Evolutionary conservation across 1,284 basidiomycete genomes (phyloP).

Genomic region (Naganishia sp.): DNA sequence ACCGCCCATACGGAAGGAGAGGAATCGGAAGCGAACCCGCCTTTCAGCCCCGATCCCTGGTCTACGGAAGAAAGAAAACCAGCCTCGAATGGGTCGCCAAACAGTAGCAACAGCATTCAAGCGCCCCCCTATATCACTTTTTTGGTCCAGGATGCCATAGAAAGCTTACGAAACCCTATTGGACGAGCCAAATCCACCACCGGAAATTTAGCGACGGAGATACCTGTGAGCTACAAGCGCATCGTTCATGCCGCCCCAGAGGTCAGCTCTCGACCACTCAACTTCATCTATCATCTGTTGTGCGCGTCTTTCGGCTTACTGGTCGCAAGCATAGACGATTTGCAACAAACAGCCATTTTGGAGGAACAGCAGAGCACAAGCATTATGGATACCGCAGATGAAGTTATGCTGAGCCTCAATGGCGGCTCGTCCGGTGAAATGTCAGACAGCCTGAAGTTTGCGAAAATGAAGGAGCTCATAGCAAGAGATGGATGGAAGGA

Average conservation of each 20-base stretch:
- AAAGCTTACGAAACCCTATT: background rate
- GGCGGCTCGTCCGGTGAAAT: conserved; percentile 13
- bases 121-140: conserved; percentile 29
- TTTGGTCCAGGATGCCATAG: conserved; percentile 14
- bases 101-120: background rate
- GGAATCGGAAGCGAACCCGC: background rate
- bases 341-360: conserved; percentile 1
- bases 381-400: conserved; percentile 21
- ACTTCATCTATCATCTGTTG: conserved; percentile 16
- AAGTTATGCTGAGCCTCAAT: conserved; percentile 18
- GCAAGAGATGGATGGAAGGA: conserved; percentile 71
- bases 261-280: conserved; percentile 8
- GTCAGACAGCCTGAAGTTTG: conserved; percentile 20
- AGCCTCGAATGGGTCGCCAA: background rate
- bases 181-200: too few relatives aligned
- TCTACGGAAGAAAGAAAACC: background rate
- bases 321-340: conserved; percentile 7
- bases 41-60: conserved; percentile 14
- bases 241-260: conserved; percentile 22
- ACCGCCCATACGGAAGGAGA: background rate
- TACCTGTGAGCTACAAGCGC: conserved; percentile 8
- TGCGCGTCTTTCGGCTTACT: conserved; percentile 21
- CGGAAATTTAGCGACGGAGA: background rate
- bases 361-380: conserved; percentile 5
- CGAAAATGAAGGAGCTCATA: conserved; percentile 73